Percentiles rank a stretch among this genome's conserved stretches.
These are phyloP conservation scores for Gossypium rotundifolium DNA, from an alignment of 345 rosid species.

Conservation along the genomic window DNA sequence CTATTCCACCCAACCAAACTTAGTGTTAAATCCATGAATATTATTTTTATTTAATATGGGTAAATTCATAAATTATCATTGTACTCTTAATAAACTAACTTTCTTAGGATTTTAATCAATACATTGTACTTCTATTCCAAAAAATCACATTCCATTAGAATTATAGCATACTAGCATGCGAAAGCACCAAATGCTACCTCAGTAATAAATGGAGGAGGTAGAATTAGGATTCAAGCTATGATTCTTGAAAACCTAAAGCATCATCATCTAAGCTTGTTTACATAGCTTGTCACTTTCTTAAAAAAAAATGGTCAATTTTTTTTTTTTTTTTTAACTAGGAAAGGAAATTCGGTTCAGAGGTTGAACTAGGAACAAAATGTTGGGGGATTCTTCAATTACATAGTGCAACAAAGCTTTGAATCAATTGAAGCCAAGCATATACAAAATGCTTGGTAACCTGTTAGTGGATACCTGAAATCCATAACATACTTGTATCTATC, in stretches of 20 bases:
- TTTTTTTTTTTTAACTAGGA: neutral
- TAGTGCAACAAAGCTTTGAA: slow-evolving; percentile 78
- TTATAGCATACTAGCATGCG: too few species aligned
- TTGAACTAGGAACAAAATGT: slow-evolving; percentile 31
- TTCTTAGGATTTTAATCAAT: too few species aligned
- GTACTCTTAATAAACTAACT: too few species aligned
- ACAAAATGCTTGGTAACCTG: slow-evolving; percentile 83
- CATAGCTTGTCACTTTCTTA: neutral
- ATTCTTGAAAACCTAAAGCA: neutral
- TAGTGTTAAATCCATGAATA: too few species aligned
- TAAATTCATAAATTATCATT: too few species aligned
- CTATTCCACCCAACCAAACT: too few species aligned
- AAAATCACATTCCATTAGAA: too few species aligned
- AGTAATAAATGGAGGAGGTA: too few species aligned
- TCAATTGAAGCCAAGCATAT: slow-evolving; percentile 88
- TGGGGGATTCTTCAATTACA: slow-evolving; percentile 28
- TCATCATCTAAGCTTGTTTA: neutral
- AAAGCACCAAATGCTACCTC: too few species aligned
- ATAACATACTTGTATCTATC: slow-evolving; percentile 60
- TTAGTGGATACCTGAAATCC: slow-evolving; percentile 92
- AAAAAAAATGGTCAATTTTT: neutral
- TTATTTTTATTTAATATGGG: too few species aligned
- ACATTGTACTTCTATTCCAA: too few species aligned
- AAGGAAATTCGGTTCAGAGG: slow-evolving; percentile 35
- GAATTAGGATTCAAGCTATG: neutral